Base-by-base conservation (phyloP, 345 rosid species). In the Acer negundo region DNA sequence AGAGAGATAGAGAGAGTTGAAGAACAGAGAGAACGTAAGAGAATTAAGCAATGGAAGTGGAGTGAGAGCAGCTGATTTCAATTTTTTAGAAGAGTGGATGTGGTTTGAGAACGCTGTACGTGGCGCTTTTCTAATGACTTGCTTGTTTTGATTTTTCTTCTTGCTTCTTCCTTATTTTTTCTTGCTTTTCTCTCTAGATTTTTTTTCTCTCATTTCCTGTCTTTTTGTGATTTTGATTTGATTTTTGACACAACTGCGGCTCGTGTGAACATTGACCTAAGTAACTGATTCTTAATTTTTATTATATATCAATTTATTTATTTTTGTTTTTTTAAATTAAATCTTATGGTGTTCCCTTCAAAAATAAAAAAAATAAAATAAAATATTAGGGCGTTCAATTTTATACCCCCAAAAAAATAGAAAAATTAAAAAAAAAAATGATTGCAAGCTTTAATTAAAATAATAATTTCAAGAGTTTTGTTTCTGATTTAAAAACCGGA, bases 41-140 rank as follows among this genome's bases (percentile, higher is more conserved):
- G 17, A 62, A 68, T 40, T 17, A 49, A 35, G 58, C 6, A 4
- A 16, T 11, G 55, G 56, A 61, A 13, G 15, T 26, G 61, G 7
- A 53, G 7, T 6, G 0, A 1, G 20, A 1, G 20, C 58, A 24
- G 72, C 46, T 61, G 77, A 7, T 3, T 78, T 73, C 67, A 3
- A 38, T 72, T n/a, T 67, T 74, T 74, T 62, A 56, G 80, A 69
- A 78, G 74, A 75, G 70, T 28, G 85, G 94, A 84, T 90, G 94
- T 90, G 93, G 97, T 78, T 86, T 73, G 77, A 67, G 80, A 65
- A 56, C 35, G 71, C 80, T 53, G 2, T 80, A 86, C 97, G 94
- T 92, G 94, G 86, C 86, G 23, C 75, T 78, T 72, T 69, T 17
- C 10, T 31, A 76, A 77, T 84, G 89, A 80, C 62, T 26, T 1